Conservation (phyloP, 805 yeast genomes). For the Priceomyces melissophilus region DNA sequence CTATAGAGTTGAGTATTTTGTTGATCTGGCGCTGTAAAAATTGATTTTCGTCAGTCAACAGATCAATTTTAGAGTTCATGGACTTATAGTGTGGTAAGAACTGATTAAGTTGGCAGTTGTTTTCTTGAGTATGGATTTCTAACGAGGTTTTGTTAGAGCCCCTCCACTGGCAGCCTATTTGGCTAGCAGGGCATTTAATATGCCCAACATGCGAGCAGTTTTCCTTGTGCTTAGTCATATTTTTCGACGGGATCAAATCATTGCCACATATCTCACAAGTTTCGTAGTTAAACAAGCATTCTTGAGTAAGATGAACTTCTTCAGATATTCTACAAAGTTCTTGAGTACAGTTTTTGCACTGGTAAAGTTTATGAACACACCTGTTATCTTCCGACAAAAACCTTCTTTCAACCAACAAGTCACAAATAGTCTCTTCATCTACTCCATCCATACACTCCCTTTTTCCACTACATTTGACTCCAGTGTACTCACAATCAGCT, state of each 20-base stretch:
- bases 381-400: slow-evolving; percentile 9
- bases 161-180: slow-evolving; percentile 50
- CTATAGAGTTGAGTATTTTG: slow-evolving; percentile 42
- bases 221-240: slow-evolving; percentile 36
- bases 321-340: slow-evolving; percentile 25
- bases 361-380: slow-evolving; percentile 39
- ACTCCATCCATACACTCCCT: slow-evolving; percentile 9
- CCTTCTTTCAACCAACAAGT: slow-evolving; percentile 19
- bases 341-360: slow-evolving; percentile 36
- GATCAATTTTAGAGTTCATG: slow-evolving; percentile 22
- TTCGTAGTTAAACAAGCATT: slow-evolving; percentile 38
- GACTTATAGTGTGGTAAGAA: slow-evolving; percentile 24
- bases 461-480: slow-evolving; percentile 29
- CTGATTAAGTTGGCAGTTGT: slow-evolving; percentile 28
- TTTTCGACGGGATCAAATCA: slow-evolving; percentile 37
- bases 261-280: slow-evolving; percentile 43
- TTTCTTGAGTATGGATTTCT: slow-evolving; percentile 31
- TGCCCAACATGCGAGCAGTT: slow-evolving; percentile 40
- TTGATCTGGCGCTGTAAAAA: slow-evolving; percentile 42
- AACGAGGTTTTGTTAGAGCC: slow-evolving; percentile 33
- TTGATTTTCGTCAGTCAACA: slow-evolving; percentile 33
- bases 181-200: slow-evolving; percentile 44
- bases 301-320: slow-evolving; percentile 31
- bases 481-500: slow-evolving; percentile 33
- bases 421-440: slow-evolving; percentile 10